phyloP scores from a whole-genome alignment of 2,329 filamentous ascomycete species.

The Botrytis tulipae region DNA sequence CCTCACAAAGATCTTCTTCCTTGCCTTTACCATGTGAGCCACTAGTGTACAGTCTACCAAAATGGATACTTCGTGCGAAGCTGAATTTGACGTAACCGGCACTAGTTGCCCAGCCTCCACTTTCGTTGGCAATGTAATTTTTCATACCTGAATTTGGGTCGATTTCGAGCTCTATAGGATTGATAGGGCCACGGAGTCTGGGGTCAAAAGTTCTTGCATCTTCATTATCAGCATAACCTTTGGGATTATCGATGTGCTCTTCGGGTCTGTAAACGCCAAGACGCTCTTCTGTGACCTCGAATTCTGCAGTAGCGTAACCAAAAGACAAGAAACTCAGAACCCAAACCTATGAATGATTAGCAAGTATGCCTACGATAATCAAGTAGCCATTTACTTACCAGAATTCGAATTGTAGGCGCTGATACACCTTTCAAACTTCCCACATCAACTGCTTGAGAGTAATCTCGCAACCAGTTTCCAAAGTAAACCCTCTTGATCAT shows the following conservation, averaged over 20 bases:
- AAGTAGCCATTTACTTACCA: constrained; percentile 46
- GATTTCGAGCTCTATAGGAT: constrained; percentile 67
- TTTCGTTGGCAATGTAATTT: constrained; percentile 96
- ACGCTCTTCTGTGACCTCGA: constrained; percentile 77
- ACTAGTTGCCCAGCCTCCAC: constrained; percentile 84
- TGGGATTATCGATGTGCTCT: constrained; percentile 72
- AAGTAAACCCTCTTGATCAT: constrained; percentile 78
- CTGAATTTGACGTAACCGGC: constrained; percentile 79
- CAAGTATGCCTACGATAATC: not conserved
- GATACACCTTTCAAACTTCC: constrained; percentile 77
- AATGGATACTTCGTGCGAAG: constrained; percentile 72
- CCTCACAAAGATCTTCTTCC: constrained; percentile 78
- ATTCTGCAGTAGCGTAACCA: constrained; percentile 82
- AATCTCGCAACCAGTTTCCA: constrained; percentile 82
- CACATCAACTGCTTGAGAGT: constrained; percentile 80
- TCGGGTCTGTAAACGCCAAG: constrained; percentile 80
- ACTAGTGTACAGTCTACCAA: constrained; percentile 70
- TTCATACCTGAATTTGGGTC: constrained; percentile 90
- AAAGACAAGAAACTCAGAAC: constrained; percentile 78
- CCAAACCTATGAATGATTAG: constrained; percentile 55
- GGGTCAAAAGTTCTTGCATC: constrained; percentile 82
- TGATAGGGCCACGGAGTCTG: constrained; percentile 77
- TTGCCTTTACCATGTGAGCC: constrained; percentile 61
- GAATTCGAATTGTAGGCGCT: constrained; percentile 72
- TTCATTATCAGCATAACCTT: constrained; percentile 76